Percentiles rank a stretch among this genome's conserved stretches.
Conservation (phyloP, 164 flowering plant genomes). For the Annona cherimola region DNA sequence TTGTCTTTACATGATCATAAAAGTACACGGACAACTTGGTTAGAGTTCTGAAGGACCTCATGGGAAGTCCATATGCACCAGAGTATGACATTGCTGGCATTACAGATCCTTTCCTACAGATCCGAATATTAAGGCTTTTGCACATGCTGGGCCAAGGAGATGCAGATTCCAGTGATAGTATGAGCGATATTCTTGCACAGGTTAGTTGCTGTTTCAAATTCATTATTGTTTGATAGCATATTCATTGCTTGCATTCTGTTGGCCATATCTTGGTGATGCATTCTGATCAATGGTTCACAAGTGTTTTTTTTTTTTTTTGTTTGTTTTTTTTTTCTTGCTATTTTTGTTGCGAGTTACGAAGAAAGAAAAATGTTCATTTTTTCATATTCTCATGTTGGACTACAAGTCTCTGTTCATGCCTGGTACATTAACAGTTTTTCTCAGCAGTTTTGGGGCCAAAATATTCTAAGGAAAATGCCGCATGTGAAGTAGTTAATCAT, state of each 20-base stretch:
- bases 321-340: neutral
- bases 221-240: constrained; percentile 2
- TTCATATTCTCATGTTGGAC: neutral
- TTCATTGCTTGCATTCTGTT: constrained; percentile 1
- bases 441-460: neutral
- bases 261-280: neutral
- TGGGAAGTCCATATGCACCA: constrained; percentile 91
- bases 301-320: neutral
- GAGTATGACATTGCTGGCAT: constrained; percentile 97
- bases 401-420: neutral
- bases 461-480: neutral
- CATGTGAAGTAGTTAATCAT: too few species aligned
- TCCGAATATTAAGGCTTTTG: constrained; percentile 77
- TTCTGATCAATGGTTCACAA: neutral
- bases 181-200: constrained; percentile 99
- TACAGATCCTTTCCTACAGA: constrained; percentile 95
- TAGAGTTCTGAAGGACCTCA: constrained; percentile 75
- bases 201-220: constrained; percentile 33
- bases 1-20: constrained; percentile 29
- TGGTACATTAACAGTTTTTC: neutral
- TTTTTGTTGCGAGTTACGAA: neutral
- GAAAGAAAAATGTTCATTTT: neutral
- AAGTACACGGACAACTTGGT: constrained; percentile 82
- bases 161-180: constrained; percentile 91
- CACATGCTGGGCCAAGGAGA: constrained; percentile 85